Evolutionary conservation across 495 filamentous ascomycete genomes (phyloP).

Genomic region (Penicillium chermesinum): DNA sequence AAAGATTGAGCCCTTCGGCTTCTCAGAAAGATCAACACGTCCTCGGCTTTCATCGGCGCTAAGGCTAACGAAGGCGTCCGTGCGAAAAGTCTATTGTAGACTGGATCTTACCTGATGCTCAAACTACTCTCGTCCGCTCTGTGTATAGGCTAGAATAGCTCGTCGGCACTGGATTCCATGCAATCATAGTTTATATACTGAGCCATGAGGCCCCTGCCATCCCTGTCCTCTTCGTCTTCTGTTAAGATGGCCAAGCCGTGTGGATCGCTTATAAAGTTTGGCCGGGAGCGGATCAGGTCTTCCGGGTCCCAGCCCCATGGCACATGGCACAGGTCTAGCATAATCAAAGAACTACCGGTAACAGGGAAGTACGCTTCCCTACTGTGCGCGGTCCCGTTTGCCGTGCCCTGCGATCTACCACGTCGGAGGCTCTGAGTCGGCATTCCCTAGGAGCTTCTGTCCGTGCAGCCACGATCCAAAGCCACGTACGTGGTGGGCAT

Average conservation of each 20-base stretch:
- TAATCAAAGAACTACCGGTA: no score
- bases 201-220: no score
- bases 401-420: not conserved
- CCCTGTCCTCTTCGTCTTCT: not conserved
- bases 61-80: not conserved
- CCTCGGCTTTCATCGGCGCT: not conserved
- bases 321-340: not conserved
- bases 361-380: no score
- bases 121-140: not conserved
- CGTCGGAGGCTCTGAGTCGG: not conserved
- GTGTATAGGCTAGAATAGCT: not conserved
- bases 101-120: not conserved
- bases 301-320: not conserved
- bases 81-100: not conserved
- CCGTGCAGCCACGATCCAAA: slow-evolving; percentile 13
- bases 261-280: not conserved
- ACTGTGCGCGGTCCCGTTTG: not conserved
- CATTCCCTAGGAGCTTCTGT: not conserved
- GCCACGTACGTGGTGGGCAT: slow-evolving; percentile 8
- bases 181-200: no score
- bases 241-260: not conserved
- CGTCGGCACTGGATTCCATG: not conserved
- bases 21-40: not conserved
- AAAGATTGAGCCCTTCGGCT: not conserved
- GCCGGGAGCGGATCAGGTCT: not conserved